These are phyloP conservation scores for Venturia oleaginea DNA, from an alignment of 2,329 filamentous ascomycete species.

Conservation along the genomic window DNA sequence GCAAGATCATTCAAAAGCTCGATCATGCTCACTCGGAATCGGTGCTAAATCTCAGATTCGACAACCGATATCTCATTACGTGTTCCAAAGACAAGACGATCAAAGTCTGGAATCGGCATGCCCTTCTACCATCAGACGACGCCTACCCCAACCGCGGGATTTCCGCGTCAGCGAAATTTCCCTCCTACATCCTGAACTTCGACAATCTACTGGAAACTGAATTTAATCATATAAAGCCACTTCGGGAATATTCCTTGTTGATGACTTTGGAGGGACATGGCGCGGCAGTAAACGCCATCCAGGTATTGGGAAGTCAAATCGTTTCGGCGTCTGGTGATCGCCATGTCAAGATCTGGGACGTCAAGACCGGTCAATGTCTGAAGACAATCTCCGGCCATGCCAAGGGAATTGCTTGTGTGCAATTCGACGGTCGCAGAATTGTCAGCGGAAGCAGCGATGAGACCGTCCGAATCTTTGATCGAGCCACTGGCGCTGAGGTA, in stretches of 20 bases:
- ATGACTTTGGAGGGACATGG: constrained; percentile 74
- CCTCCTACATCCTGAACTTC: constrained; percentile 47
- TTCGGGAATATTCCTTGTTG: constrained; percentile 65
- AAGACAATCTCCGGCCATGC: constrained; percentile 77
- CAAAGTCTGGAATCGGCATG: constrained; percentile 82
- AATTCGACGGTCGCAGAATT: constrained; percentile 88
- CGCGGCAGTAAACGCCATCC: constrained; percentile 92
- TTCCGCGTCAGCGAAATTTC: constrained; percentile 36
- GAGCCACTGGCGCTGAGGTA: constrained; percentile 75
- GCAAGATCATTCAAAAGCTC: constrained; percentile 68
- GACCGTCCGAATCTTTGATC: constrained; percentile 91
- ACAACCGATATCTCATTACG: constrained; percentile 83
- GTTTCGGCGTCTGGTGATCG: constrained; percentile 94
- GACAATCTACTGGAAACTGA: constrained; percentile 28
- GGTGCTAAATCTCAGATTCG: constrained; percentile 87
- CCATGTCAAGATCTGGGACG: constrained; percentile 90
- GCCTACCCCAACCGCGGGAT: constrained; percentile 28
- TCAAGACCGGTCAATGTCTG: constrained; percentile 65
- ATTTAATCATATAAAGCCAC: constrained; percentile 41
- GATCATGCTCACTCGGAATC: constrained; percentile 75
- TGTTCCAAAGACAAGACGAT: constrained; percentile 97
- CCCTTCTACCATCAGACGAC: constrained; percentile 30
- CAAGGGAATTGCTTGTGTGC: constrained; percentile 95
- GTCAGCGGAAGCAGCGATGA: constrained; percentile 95
- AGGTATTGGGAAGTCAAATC: constrained; percentile 75